Conservation (phyloP, 352 stramenopile genomes). For the Blastocystis sp. region DNA sequence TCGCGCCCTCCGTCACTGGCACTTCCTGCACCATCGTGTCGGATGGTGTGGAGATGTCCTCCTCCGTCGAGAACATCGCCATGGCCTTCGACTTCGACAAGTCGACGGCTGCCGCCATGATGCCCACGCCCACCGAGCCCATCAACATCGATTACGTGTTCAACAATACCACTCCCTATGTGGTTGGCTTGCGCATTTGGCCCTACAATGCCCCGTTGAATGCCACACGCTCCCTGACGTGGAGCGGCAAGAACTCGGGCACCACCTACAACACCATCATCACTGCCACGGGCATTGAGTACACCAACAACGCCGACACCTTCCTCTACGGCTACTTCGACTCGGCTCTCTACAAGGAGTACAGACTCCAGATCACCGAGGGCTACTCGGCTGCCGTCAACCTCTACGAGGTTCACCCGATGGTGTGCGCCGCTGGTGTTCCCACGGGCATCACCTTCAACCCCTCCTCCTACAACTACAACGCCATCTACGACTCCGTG, state of each 20-base stretch:
- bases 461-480: not conserved
- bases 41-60: not conserved
- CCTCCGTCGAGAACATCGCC: not conserved
- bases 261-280: constrained; percentile 11
- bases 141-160: constrained; percentile 6
- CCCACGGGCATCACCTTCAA: not conserved
- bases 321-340: constrained; percentile 20
- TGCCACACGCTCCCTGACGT: too few species aligned
- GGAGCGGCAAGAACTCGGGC: not conserved
- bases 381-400: constrained; percentile 1
- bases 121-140: not conserved
- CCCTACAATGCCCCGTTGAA: too few species aligned
- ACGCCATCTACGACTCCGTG: constrained; percentile 8
- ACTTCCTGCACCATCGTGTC: not conserved
- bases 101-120: not conserved
- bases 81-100: constrained; percentile 36
- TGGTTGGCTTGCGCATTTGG: constrained; percentile 4
- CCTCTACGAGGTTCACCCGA: constrained; percentile 18
- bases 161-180: not conserved
- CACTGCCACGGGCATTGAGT: not conserved
- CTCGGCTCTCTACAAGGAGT: constrained; percentile 2
- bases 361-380: not conserved
- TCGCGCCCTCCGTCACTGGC: not conserved
- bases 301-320: not conserved
- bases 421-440: constrained; percentile 21